Percentiles rank a stretch among this genome's conserved stretches.
These are phyloP conservation scores for Geranium rotundifolium DNA, from an alignment of 345 rosid species.

Conservation along the genomic window DNA sequence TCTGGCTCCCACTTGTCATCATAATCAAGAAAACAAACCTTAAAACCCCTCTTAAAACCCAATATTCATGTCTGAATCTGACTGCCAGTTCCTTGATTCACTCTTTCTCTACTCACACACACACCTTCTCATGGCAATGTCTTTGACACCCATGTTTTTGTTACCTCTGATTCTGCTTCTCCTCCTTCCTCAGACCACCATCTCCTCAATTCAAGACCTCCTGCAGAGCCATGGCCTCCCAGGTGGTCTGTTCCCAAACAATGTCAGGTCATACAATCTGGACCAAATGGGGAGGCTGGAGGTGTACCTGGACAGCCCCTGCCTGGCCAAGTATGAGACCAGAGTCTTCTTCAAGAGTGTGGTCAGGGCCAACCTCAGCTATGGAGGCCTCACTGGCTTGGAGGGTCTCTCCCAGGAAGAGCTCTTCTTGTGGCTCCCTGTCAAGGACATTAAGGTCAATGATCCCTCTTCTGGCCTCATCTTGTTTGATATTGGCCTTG, in stretches of 20 bases:
- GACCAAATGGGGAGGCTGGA: conserved; percentile 45
- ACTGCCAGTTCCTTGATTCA: neutral
- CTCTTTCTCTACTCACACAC: too few species aligned
- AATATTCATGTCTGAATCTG: conserved; percentile 1
- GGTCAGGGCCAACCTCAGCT: conserved; percentile 67
- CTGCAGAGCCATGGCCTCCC: conserved; percentile 73
- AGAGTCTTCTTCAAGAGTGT: conserved; percentile 58
- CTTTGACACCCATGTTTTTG: conserved; percentile 11
- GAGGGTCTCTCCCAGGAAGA: conserved; percentile 74
- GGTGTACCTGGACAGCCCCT: conserved; percentile 51
- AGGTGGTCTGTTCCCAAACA: conserved; percentile 64
- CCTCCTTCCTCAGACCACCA: conserved; percentile 10
- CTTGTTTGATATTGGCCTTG: conserved; percentile 69
- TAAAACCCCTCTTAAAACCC: conserved; percentile 9
- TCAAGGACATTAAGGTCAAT: conserved; percentile 60
- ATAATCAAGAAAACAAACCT: neutral
- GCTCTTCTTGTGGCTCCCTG: conserved; percentile 79
- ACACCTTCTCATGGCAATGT: conserved; percentile 16
- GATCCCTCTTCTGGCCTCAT: conserved; percentile 80
- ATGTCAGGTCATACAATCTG: conserved; percentile 45
- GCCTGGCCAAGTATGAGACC: conserved; percentile 67
- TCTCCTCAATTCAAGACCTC: conserved; percentile 40
- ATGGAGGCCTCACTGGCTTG: conserved; percentile 71
- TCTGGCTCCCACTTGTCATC: conserved; percentile 6
- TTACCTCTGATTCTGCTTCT: conserved; percentile 9